Conservation (phyloP, 805 yeast species). For the Saturnispora saitoi region DNA sequence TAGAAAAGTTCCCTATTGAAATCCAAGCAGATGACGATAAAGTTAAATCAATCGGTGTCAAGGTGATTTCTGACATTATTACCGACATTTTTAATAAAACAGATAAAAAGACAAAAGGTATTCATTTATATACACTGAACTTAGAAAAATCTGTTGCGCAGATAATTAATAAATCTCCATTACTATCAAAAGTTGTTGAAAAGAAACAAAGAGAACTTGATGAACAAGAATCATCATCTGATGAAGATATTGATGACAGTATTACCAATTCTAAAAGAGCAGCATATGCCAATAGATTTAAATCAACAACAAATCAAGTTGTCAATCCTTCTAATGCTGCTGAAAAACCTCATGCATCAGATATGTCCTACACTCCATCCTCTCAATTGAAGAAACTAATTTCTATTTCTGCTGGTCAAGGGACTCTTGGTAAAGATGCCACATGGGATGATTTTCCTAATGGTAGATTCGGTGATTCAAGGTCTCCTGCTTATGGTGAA, state of each 20-base stretch:
- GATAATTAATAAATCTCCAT: slow-evolving; percentile 55
- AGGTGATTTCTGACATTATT: slow-evolving; percentile 56
- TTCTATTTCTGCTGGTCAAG: slow-evolving; percentile 78
- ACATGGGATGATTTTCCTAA: slow-evolving; percentile 97
- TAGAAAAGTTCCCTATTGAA: slow-evolving; percentile 45
- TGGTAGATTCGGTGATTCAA: slow-evolving; percentile 90
- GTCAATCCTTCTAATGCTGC: slow-evolving; percentile 20
- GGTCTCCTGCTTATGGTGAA: slow-evolving; percentile 97
- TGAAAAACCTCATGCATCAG: slow-evolving; percentile 11
- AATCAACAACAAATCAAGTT: slow-evolving; percentile 24
- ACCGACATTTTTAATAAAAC: slow-evolving; percentile 46
- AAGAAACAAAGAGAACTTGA: slow-evolving; percentile 32
- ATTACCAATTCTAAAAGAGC: slow-evolving; percentile 29
- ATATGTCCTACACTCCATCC: slow-evolving; percentile 16
- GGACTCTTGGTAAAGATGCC: slow-evolving; percentile 78
- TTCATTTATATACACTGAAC: slow-evolving; percentile 89
- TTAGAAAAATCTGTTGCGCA: slow-evolving; percentile 88
- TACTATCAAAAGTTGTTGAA: slow-evolving; percentile 41
- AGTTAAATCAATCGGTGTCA: slow-evolving; percentile 79
- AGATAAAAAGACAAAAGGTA: slow-evolving; percentile 57
- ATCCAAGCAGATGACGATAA: slow-evolving; percentile 66
- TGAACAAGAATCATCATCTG: slow-evolving; percentile 29
- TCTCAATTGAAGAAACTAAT: slow-evolving; percentile 49
- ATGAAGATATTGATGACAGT: slow-evolving; percentile 26
- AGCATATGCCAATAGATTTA: slow-evolving; percentile 28